Base-by-base conservation (phyloP, 495 filamentous ascomycete species). In the Tuber aestivum region DNA sequence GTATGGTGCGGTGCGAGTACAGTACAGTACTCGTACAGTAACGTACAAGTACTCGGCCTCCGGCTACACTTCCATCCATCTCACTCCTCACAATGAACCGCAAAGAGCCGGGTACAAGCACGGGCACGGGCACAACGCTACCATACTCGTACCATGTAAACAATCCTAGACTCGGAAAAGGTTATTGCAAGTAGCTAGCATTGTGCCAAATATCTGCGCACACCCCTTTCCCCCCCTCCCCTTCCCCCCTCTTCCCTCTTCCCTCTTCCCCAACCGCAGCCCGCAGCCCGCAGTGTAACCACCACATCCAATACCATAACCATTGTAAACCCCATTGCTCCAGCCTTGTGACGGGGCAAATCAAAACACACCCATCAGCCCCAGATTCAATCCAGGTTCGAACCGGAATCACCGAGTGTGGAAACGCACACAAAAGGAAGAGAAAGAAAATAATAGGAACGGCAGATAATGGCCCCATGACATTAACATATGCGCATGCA, bases 261-360 rank as follows among this genome's bases (percentile, higher is more conserved):
- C 18, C 42, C 14, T 45, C 42, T 16, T 20, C 42, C 14, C 45
- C 45, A 50, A 50, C 21, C 21, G 45, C 8, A 50, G 42, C 45
- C 45, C 45, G 45, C 45, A 50, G 45, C 21, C 45, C 21, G 45
- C 6, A n/a, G 45, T 50, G 45, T n/a, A 50, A 50, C 45, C 45
- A 50, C 45, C 21, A 21, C 18, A 23, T 50, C 45, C 45, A 50
- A 50, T 50, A n/a, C 45, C 7, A 50, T n/a, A 50, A 45, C 42
- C 42, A 18, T 45, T 20, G 16, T 45, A 45, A 45, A 45, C 42
- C 6, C 42, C 42, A 61, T 61, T 61, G 5, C 23, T 14, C 50
- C 50, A 61, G 50, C 50, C 50, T 61, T 61, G 50, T 61, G 50
- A 61, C 50, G 50, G 8, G n/a, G n/a, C 50, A 61, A 61, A 61